Base-by-base conservation (phyloP, 768 basidiomycete genomes). In the Tulasnella sp. region DNA sequence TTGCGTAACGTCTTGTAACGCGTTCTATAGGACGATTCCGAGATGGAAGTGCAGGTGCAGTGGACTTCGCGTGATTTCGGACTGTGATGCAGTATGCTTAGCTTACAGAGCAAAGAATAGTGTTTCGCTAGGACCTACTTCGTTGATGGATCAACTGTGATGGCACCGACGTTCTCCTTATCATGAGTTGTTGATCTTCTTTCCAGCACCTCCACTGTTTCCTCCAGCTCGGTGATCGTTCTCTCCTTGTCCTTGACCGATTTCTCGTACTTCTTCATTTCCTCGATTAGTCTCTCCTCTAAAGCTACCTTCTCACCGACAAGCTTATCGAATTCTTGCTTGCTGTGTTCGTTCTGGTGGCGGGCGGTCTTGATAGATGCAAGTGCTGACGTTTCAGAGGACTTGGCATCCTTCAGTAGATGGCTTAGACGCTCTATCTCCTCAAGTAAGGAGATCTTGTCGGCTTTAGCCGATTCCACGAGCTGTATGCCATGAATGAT, bases 211-310 rank as follows among this genome's bases (percentile, higher is more conserved):
- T 27, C 32, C 4, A 59, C 27, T 27, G 29, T 29, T 8, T 32
- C 47, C 58, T 59, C 47, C 26, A 59, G 58, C 32, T 27, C 58
- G 10, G 19, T 15, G 9, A 59, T 59, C 10, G 41, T 47, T 19
- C 32, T 32, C 11, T 51, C 47, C 23, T 59, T 59, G 15, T 26
- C 32, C 32, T 30, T 59, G 2, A 17, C n/a, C 8, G 32, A 49
- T 11, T 47, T 51, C 32, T 49, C 58, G 58, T 59, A 59, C 32
- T n/a, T 26, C 21, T 50, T 27, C 30, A 49, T 11, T 23, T 59
- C 58, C 27, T 50, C 19, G 9, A 49, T 23, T 8, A 59, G 45
- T 13, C 58, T 30, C 19, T 32, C 32, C 32, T 59, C 19, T n/a
- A 59, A 23, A 17, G n/a, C 29, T 2, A 27, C 43, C 1, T 59